These are phyloP conservation scores for Aspergillus intermedius DNA, from an alignment of 2,329 filamentous ascomycete genomes.

Conservation along the genomic window DNA sequence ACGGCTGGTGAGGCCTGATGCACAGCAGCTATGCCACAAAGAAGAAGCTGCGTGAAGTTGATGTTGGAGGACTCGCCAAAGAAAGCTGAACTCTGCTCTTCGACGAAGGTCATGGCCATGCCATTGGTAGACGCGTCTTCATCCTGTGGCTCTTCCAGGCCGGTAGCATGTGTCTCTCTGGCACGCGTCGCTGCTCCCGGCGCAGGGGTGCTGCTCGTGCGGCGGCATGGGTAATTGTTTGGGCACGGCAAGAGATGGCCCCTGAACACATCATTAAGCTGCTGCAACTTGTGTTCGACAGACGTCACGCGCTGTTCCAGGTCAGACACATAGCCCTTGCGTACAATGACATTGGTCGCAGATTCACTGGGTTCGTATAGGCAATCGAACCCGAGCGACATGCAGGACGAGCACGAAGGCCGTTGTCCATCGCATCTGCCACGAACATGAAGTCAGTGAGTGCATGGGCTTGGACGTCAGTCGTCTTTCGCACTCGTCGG, in stretches of 20 bases:
- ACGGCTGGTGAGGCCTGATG: not conserved
- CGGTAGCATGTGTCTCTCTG: not conserved
- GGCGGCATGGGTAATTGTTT: not conserved
- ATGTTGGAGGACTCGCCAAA: not conserved
- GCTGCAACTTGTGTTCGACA: not conserved
- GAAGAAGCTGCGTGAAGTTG: conserved; percentile 13
- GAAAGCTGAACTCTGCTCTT: not conserved
- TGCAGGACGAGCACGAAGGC: not conserved
- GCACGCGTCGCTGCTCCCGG: not conserved
- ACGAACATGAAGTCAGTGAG: not conserved
- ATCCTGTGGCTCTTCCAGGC: not conserved
- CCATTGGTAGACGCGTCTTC: not conserved
- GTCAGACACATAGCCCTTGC: not conserved
- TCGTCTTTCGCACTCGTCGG: not conserved
- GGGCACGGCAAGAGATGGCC: not conserved
- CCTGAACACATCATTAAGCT: not conserved
- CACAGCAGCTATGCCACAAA: not conserved
- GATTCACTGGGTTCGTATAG: not conserved
- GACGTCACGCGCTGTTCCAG: not conserved
- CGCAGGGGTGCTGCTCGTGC: not conserved
- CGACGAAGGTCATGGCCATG: not conserved
- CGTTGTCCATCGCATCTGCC: not conserved
- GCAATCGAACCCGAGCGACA: not conserved
- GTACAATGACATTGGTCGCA: not conserved
- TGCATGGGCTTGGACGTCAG: not conserved